Conservation (phyloP, 2,329 filamentous ascomycete species). For the Parafenestella ontariensis region DNA sequence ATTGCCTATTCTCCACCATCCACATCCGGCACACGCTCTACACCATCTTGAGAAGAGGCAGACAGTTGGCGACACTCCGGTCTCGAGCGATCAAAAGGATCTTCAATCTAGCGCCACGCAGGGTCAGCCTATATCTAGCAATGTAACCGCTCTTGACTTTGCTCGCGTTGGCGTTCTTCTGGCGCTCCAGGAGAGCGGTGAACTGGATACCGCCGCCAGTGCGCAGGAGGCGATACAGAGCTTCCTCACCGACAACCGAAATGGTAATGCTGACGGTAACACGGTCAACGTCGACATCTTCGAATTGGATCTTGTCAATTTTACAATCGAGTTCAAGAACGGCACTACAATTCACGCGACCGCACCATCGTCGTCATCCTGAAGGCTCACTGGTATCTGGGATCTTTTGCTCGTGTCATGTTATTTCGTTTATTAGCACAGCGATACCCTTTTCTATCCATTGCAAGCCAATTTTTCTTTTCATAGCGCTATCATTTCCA, state of each 20-base stretch:
- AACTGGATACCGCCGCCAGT: slow-evolving; percentile 49
- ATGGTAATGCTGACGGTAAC: slow-evolving; percentile 29
- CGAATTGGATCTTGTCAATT: slow-evolving; percentile 38
- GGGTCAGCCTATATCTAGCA: slow-evolving; percentile 43
- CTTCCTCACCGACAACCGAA: slow-evolving; percentile 42
- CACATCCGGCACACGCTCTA: slow-evolving; percentile 22
- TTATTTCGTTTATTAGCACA: slow-evolving; percentile 9
- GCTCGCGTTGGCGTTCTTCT: slow-evolving; percentile 55
- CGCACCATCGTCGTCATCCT: slow-evolving; percentile 7
- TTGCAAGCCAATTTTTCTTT: slow-evolving; percentile 1
- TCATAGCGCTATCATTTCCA: background rate
- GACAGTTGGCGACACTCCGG: slow-evolving; percentile 41
- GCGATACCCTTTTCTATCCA: slow-evolving; percentile 25
- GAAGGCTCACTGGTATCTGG: background rate
- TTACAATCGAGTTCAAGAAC: slow-evolving; percentile 42
- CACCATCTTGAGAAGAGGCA: slow-evolving; percentile 27
- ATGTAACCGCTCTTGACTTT: slow-evolving; percentile 52
- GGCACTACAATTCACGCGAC: slow-evolving; percentile 39
- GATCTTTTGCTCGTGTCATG: background rate
- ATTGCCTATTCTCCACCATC: slow-evolving; percentile 31
- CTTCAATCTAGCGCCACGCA: slow-evolving; percentile 23
- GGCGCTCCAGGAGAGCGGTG: slow-evolving; percentile 51
- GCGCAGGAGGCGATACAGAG: slow-evolving; percentile 54
- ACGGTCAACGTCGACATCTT: slow-evolving; percentile 40
- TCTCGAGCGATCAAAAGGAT: slow-evolving; percentile 24